These are phyloP conservation scores for Trichoderma simmonsii DNA, from an alignment of 2,329 filamentous ascomycete species.

Conservation along the genomic window DNA sequence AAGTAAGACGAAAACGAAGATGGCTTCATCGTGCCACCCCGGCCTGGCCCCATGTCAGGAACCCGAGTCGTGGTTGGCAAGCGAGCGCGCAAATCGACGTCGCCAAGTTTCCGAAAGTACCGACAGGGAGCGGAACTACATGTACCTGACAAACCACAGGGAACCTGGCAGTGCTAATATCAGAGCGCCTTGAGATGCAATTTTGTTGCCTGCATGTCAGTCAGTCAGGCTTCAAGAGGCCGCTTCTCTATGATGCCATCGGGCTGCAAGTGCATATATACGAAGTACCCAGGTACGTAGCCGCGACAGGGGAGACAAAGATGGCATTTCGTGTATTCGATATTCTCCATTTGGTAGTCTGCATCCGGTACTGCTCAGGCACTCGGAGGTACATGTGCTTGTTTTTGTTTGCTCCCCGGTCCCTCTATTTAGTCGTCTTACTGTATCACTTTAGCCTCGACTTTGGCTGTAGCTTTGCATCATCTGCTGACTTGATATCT, in stretches of 20 bases:
- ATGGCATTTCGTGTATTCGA: not conserved
- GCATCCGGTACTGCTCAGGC: not conserved
- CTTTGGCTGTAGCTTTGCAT: not conserved
- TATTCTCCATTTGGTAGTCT: not conserved
- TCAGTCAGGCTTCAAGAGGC: not conserved
- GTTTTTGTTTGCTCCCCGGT: not conserved
- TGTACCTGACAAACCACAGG: not conserved
- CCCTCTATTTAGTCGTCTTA: not conserved
- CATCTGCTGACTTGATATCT: not conserved
- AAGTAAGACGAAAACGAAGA: constrained; percentile 5
- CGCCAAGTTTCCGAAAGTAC: constrained; percentile 15
- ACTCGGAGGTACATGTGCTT: not conserved
- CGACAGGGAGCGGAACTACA: constrained; percentile 5
- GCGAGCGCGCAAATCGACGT: constrained; percentile 16
- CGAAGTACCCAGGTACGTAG: not conserved
- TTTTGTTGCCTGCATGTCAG: not conserved
- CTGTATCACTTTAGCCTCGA: not conserved
- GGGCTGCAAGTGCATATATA: not conserved
- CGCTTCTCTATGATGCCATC: not conserved
- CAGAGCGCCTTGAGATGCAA: not conserved
- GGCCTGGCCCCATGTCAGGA: constrained; percentile 1
- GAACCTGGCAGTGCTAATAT: not conserved
- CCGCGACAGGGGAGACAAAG: not conserved
- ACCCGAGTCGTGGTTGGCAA: constrained; percentile 14
- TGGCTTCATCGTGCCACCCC: not conserved